These are phyloP conservation scores for Pezicula carpinea DNA, from an alignment of 2,329 filamentous ascomycete genomes.

Conservation along the genomic window DNA sequence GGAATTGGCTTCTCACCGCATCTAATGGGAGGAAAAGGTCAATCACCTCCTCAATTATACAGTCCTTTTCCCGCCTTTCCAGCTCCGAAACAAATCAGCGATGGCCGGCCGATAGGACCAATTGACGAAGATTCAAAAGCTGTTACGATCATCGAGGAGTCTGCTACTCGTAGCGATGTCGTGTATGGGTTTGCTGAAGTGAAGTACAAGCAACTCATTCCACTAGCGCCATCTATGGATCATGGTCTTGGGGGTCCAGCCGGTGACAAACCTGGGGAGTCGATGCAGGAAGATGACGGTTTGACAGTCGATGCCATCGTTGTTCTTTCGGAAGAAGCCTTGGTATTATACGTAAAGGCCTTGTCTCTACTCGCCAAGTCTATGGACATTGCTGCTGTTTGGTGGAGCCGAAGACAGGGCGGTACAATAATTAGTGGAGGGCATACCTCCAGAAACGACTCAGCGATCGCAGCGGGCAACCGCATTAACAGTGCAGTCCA, in stretches of 20 bases:
- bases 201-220: slow-evolving; percentile 96
- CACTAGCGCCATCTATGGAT: slow-evolving; percentile 73
- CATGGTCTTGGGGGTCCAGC: slow-evolving; percentile 63
- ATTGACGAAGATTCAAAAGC: slow-evolving; percentile 77
- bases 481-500: slow-evolving; percentile 92
- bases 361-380: slow-evolving; percentile 84
- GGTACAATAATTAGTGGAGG: slow-evolving; percentile 47
- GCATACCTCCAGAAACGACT: slow-evolving; percentile 35
- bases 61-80: slow-evolving; percentile 84
- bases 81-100: slow-evolving; percentile 64
- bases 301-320: slow-evolving; percentile 84
- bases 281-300: slow-evolving; percentile 63
- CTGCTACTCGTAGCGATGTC: slow-evolving; percentile 88
- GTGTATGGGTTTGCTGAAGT: slow-evolving; percentile 98
- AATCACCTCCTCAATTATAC: slow-evolving; percentile 71
- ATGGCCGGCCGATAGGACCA: slow-evolving; percentile 53
- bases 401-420: slow-evolving; percentile 82
- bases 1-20: slow-evolving; percentile 66
- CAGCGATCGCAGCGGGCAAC: slow-evolving; percentile 37
- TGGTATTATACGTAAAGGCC: slow-evolving; percentile 95
- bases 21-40: slow-evolving; percentile 50
- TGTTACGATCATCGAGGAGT: slow-evolving; percentile 82
- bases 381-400: slow-evolving; percentile 89
- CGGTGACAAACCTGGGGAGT: slow-evolving; percentile 47
- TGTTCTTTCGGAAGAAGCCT: slow-evolving; percentile 83